These are phyloP conservation scores for Phytophthora pluvialis DNA, from an alignment of 352 stramenopile genomes.

Conservation along the genomic window DNA sequence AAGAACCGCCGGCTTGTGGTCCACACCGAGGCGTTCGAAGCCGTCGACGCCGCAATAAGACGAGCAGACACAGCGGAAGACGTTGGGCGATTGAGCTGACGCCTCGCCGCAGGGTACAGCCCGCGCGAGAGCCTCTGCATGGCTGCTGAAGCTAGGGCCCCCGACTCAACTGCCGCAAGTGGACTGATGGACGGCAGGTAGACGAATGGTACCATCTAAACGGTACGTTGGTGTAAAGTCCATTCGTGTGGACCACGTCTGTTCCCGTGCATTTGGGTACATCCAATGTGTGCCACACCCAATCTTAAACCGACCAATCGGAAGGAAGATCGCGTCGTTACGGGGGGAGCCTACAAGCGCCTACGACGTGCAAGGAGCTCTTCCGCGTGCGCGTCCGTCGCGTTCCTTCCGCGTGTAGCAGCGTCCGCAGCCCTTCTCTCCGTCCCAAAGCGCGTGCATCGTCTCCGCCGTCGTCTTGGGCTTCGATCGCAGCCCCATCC, in stretches of 20 bases:
- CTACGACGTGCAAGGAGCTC: constrained; percentile 7
- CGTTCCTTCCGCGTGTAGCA: not conserved
- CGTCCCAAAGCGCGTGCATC: not conserved
- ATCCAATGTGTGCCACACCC: not conserved
- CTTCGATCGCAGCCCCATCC: constrained; percentile 3
- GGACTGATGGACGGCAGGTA: constrained; percentile 10
- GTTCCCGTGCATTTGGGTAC: not conserved
- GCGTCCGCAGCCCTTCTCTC: too few relatives aligned
- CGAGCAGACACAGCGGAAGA: constrained; percentile 2
- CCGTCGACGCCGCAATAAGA: not conserved
- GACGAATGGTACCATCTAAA: not conserved
- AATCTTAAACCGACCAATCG: constrained; percentile 7
- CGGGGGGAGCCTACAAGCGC: constrained; percentile 5
- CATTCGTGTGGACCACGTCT: not conserved
- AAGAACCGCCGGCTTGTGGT: constrained; percentile 15
- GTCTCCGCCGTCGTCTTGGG: not conserved
- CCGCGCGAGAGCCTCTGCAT: constrained; percentile 29
- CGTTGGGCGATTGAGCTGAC: not conserved
- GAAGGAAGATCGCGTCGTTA: constrained; percentile 30
- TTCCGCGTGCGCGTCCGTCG: not conserved
- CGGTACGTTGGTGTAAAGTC: not conserved
- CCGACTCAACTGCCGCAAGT: too few relatives aligned
- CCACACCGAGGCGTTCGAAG: not conserved
- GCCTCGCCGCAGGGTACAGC: constrained; percentile 8
- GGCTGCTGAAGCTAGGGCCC: not conserved